Conservation (phyloP, 768 basidiomycete species). For the Psilocybe subaeruginosa region DNA sequence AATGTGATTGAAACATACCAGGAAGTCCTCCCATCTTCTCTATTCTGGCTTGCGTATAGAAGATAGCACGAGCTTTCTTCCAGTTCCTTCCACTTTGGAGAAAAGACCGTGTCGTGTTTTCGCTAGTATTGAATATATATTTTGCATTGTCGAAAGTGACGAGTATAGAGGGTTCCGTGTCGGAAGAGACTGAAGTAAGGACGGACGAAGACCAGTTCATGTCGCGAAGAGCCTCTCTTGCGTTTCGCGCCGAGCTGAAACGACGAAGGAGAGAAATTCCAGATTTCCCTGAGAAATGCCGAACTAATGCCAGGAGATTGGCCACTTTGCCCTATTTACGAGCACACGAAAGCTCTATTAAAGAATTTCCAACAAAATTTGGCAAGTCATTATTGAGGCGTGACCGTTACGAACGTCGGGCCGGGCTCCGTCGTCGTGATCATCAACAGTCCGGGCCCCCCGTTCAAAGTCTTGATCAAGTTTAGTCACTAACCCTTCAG, state of each 20-base stretch:
- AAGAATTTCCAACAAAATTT: neutral
- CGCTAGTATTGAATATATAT: constrained; percentile 89
- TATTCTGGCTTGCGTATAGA: constrained; percentile 68
- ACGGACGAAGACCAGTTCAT: constrained; percentile 68
- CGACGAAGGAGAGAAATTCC: neutral
- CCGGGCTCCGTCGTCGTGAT: neutral
- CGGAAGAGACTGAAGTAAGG: constrained; percentile 61
- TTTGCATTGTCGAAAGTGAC: constrained; percentile 77
- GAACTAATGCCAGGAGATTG: neutral
- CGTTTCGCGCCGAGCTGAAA: neutral
- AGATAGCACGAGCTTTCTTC: constrained; percentile 69
- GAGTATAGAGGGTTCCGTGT: constrained; percentile 81
- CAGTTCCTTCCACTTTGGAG: constrained; percentile 68
- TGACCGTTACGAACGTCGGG: neutral
- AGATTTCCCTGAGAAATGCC: neutral
- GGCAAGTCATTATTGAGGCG: neutral
- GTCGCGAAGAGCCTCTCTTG: constrained; percentile 12
- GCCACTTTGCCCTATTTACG: constrained; percentile 2
- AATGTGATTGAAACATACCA: constrained; percentile 46
- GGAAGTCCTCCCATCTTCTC: constrained; percentile 72
- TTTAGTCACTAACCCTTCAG: neutral
- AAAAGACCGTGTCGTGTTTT: constrained; percentile 77
- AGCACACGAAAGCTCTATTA: constrained; percentile 1
- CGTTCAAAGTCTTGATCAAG: neutral
- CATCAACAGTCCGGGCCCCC: neutral